Base-by-base conservation (phyloP, 1,284 basidiomycete species). In the Sporisorium exsertum region DNA sequence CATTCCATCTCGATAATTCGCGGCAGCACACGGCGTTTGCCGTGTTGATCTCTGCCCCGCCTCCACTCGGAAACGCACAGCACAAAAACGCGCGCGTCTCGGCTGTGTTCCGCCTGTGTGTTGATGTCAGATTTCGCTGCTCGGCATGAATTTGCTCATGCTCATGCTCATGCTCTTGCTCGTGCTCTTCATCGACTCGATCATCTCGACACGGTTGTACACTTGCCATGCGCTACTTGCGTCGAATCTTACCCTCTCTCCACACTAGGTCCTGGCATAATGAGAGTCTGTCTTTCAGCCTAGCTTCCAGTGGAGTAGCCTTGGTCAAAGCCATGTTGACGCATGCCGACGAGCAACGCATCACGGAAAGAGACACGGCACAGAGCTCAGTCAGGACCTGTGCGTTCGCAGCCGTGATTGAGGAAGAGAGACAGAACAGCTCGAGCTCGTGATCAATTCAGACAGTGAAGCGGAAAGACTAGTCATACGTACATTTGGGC, bases 1-100 rank as follows among this genome's bases (percentile, higher is more conserved):
- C 52, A 15, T 26, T 29, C 6, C 49, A 12, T 5, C 4, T 18
- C 4, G 29, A 50, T 20, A 32, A n/a, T 32, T 50, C 29, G n/a
- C 16, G 29, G 49, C 29, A 50, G 49, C 49, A 32, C 24, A 50
- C 18, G 49, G 49, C 49, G 49, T 32, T 15, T 37, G 51, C 51
- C 33, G 29, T 50, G 29, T 50, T 54, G 29, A 35, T 54, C 20
- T 32, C 27, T 27, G 16, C 42, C 53, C 40, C 42, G 42, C 53
- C 53, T 55, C 53, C 53, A 55, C 53, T 29, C 26, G 32, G 16
- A 22, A 32, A 20, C n/a, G n/a, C n/a, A n/a, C 7, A 29, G 22
- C 15, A 49, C 26, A 49, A 10, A 29, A 16, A 26, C 46, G 24
- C 46, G 46, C 24, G 47, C 47, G n/a, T 49, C 27, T 49, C 47